Conservation (phyloP, 2,329 filamentous ascomycete species). For the Ampelomyces quisqualis region DNA sequence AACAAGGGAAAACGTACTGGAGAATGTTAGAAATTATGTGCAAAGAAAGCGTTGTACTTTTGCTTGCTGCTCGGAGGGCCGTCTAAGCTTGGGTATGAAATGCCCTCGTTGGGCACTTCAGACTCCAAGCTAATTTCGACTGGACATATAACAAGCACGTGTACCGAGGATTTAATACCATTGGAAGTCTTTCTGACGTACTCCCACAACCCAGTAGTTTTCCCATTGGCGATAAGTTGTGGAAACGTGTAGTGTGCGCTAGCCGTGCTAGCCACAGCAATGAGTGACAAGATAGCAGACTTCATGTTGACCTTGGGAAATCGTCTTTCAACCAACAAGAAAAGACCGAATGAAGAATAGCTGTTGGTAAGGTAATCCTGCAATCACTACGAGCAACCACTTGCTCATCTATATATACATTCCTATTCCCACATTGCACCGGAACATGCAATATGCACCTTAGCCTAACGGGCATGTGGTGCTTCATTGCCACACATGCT, state of each 20-base stretch:
- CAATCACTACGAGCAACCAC: not conserved
- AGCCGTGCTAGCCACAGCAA: constrained; percentile 23
- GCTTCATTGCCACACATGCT: constrained; percentile 7
- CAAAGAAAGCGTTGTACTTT: too few relatives aligned
- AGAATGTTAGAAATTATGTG: too few relatives aligned
- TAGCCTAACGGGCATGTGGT: constrained; percentile 5
- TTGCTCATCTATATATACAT: not conserved
- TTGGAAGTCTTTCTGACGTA: constrained; percentile 35
- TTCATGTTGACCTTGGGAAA: constrained; percentile 25
- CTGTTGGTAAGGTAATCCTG: not conserved
- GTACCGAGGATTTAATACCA: too few relatives aligned
- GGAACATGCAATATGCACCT: constrained; percentile 1
- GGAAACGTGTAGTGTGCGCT: constrained; percentile 41
- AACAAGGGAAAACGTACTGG: not conserved
- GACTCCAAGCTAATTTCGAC: too few relatives aligned
- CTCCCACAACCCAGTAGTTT: constrained; percentile 30
- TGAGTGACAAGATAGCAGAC: constrained; percentile 23
- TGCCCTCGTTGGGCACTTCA: too few relatives aligned
- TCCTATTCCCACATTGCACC: not conserved
- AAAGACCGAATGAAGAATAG: not conserved
- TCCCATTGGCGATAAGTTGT: constrained; percentile 25
- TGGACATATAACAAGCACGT: too few relatives aligned
- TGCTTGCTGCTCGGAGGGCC: too few relatives aligned
- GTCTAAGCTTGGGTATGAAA: too few relatives aligned
- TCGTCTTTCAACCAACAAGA: not conserved